Base-by-base conservation (phyloP, 805 yeast species). In the Lipomyces lipofer region DNA sequence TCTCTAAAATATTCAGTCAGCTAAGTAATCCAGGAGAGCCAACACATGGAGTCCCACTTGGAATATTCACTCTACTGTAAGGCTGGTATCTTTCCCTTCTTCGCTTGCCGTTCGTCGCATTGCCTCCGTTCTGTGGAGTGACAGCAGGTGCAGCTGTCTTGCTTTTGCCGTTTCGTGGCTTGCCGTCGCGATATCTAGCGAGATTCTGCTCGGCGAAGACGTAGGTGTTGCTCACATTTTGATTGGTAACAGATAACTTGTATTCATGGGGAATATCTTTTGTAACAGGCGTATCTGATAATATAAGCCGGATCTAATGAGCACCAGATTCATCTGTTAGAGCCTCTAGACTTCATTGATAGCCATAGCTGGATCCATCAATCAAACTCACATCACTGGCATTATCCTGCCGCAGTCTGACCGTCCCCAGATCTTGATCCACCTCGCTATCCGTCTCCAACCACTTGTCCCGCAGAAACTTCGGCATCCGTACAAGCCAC, bases 401-500 rank as follows among this genome's bases (percentile, higher is more conserved):
- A 21, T 56, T 58, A 36, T 72, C 78, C 60, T 82, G 82, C 63
- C 82, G 80, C 56, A 90, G 86, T 66, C 86, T 81, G 33, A 94
- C 87, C 63, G 82, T 83, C 5, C 97, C 82, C 59, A 94, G 72
- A 56, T 84, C 84, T 65, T 85, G 83, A 5, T 96, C 97, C 49
- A 81, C 78, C 47, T 85, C 71, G 42, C 74, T 73, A 22, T 76
- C 81, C 49, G 80, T 77, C 58, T 85, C 78, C 50, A 83, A 78
- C 96, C 97, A 89, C 60, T 80, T 77, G 38, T 85, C 88, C 28
- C 95, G 86, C 57, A 94, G 73, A 66, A 89, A 89, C 66, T 88
- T 83, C 1, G 99, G 98, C 66, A 94, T 73, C 63, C 94, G 81
- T 22, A 94, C 96, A 21, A 94, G 75, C 99, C 98, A 94, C 39